phyloP scores from a whole-genome alignment of 2,329 filamentous ascomycete species.

The Amesomyces nigricolor region DNA sequence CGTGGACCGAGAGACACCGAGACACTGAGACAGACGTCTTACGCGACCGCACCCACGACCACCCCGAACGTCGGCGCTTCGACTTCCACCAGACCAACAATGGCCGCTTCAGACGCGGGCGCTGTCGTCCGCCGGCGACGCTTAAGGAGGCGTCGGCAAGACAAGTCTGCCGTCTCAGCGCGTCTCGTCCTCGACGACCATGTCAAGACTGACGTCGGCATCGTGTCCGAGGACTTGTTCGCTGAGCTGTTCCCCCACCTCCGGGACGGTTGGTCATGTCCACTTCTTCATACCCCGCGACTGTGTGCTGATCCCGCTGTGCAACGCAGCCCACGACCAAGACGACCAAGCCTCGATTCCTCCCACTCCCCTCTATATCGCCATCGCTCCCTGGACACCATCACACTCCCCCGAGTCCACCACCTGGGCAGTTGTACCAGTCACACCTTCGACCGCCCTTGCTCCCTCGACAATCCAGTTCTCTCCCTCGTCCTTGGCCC shows the following conservation, averaged over 20 bases:
- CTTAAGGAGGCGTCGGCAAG: conserved; percentile 51
- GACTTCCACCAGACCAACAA: neutral
- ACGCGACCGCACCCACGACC: too few species aligned
- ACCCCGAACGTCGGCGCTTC: too few species aligned
- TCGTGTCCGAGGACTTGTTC: conserved; percentile 82
- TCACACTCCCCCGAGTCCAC: conserved; percentile 52
- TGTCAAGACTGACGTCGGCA: conserved; percentile 76
- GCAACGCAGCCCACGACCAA: conserved; percentile 26
- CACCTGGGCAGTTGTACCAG: conserved; percentile 80
- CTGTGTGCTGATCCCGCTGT: conserved; percentile 19
- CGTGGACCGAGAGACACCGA: neutral
- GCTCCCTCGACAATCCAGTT: conserved; percentile 76
- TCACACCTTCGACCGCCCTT: conserved; percentile 58
- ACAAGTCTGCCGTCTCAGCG: conserved; percentile 72
- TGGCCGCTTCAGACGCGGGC: conserved; percentile 27
- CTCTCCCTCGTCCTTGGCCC: conserved; percentile 62
- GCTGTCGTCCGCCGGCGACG: conserved; percentile 34
- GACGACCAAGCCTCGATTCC: conserved; percentile 29
- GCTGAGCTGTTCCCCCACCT: conserved; percentile 69
- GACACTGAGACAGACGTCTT: neutral
- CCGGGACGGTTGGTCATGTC: conserved; percentile 43
- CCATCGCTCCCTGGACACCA: conserved; percentile 69
- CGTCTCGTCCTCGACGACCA: conserved; percentile 79
- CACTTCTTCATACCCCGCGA: conserved; percentile 9
- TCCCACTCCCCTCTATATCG: conserved; percentile 55